A percentile compares a stretch with the other conserved stretches of the same genome.
Conservation (phyloP, 306 rosid species). For the Benincasa hispida region DNA sequence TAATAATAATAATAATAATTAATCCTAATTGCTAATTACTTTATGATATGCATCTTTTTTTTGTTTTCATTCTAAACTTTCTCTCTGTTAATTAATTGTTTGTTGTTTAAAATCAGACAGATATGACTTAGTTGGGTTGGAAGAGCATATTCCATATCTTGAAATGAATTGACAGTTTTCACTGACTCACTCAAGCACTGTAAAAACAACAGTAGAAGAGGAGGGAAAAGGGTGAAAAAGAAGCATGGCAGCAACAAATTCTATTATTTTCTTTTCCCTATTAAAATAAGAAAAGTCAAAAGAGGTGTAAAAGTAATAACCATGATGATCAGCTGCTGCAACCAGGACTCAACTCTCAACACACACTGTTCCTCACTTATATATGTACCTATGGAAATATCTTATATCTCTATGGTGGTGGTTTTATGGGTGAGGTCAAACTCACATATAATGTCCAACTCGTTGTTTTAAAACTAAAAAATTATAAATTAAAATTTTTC, state of each 20-base stretch:
- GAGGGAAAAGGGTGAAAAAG: neutral
- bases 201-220: neutral
- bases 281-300: neutral
- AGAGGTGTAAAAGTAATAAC: conserved; percentile 1
- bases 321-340: no score
- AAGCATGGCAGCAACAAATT: neutral
- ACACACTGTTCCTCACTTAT: no score
- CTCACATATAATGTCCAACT: neutral
- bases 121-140: neutral
- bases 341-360: no score
- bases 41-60: neutral
- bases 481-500: no score
- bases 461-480: neutral
- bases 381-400: neutral
- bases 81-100: neutral
- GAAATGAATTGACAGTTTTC: neutral
- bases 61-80: neutral
- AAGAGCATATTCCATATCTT: neutral
- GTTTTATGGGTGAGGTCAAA: neutral
- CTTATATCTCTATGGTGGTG: neutral
- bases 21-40: neutral
- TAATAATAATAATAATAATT: neutral
- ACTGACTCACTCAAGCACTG: no score
- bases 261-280: neutral
- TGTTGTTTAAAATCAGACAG: neutral